Evolutionary conservation across 768 basidiomycete genomes (phyloP).

Genomic region (Dacryopinax primogenitus): DNA sequence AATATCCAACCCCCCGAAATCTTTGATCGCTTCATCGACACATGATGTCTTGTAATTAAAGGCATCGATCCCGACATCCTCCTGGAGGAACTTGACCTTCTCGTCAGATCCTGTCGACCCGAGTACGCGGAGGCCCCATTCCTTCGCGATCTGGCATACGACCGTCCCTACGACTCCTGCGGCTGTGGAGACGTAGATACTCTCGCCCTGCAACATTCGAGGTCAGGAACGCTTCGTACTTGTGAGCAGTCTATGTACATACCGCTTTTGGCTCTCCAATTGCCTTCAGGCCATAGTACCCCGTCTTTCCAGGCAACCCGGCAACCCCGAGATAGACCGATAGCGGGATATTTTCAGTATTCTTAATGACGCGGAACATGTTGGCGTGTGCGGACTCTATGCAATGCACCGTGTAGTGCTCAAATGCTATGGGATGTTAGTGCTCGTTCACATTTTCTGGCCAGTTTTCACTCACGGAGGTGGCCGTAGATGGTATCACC

Average conservation of each 20-base stretch:
- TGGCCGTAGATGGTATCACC: constrained; percentile 35
- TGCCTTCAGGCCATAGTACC: constrained; percentile 34
- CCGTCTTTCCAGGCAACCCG: constrained; percentile 17
- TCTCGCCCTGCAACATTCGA: constrained; percentile 32
- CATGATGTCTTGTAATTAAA: constrained; percentile 61
- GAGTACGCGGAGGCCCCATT: constrained; percentile 45
- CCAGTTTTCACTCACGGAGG: constrained; percentile 14
- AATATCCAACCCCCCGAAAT: constrained; percentile 47
- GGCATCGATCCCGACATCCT: constrained; percentile 47
- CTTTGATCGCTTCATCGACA: constrained; percentile 39
- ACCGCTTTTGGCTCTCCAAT: constrained; percentile 32
- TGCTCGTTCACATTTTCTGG: no score
- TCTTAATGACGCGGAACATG: constrained; percentile 1
- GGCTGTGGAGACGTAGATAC: constrained; percentile 38
- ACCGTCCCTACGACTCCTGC: constrained; percentile 42
- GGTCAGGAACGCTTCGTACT: neutral
- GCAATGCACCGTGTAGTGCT: neutral
- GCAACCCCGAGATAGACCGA: neutral
- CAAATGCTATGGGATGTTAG: neutral
- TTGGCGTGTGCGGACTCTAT: neutral
- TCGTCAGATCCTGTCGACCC: constrained; percentile 58
- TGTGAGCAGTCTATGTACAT: constrained; percentile 11
- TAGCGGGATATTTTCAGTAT: neutral
- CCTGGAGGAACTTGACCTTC: constrained; percentile 49
- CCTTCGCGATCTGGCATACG: constrained; percentile 35